Base-by-base conservation (phyloP, 495 filamentous ascomycete species). In the Tuber melanosporum region DNA sequence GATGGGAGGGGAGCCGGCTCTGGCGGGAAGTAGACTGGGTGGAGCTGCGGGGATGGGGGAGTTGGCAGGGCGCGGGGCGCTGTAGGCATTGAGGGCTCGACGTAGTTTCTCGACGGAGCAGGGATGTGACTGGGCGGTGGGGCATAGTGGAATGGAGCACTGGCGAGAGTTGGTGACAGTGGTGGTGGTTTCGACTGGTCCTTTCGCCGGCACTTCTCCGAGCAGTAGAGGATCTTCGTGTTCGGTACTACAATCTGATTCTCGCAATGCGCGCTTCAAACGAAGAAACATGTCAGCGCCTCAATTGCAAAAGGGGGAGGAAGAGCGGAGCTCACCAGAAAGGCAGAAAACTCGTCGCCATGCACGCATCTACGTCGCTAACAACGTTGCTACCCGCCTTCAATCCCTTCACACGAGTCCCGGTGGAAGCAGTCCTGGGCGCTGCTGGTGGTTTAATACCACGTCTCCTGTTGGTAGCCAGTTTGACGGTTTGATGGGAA, bases 191-290 rank as follows among this genome's bases (percentile, higher is more conserved):
- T 83, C 32, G 79, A 75, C 71, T 83, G 76, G 72, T 83, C 82
- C 52, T 81, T 83, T 75, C 82, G 82, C 70, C 72, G 75, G 70
- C 82, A 83, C 76, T 83, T 83, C 45, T 83, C 82, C 15, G 82
- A 83, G 72, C 82, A 83, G 72, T 80, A 83, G 47, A 83, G 70
- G 70, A 91, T 86, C 44, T 86, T 87, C 78, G 89, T 90, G 81
- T 89, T 90, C 22, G 91, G 91, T 62, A 90, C 86, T 36, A 91
- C 87, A 78, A 93, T 93, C 83, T 92, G 91, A 82, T 89, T 91
- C 81, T 93, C 91, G 84, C 91, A 93, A 84, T 88, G 90, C 74
- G 91, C 88, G 82, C 91, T 92, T 76, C 47, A 52, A 70, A 47
- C 9, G 52, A 32, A 26, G 52, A 62, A 62, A 26, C 52, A 62